phyloP scores from a whole-genome alignment of 139 green algal genomes.

The Chlamydomonas sp. region DNA sequence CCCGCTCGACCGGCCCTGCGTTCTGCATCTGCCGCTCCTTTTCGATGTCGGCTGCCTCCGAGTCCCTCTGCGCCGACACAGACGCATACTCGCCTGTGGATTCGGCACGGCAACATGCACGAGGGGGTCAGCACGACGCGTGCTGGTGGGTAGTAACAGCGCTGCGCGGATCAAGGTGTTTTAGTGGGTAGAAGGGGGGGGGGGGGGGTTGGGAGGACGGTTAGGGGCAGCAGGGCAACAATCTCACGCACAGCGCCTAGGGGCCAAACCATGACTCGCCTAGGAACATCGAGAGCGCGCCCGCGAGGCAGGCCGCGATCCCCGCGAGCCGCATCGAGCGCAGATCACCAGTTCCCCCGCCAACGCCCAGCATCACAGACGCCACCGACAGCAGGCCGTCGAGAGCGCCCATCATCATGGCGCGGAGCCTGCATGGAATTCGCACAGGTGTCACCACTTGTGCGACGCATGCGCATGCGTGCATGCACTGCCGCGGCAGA shows the following conservation, averaged over 20 bases:
- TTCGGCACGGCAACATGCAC: too few species aligned
- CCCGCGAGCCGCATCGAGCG: conserved; percentile 38
- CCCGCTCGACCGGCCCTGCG: too few species aligned
- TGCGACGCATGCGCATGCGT: not conserved
- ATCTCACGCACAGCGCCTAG: too few species aligned
- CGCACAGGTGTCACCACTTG: not conserved
- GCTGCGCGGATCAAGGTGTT: not conserved
- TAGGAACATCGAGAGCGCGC: conserved; percentile 42
- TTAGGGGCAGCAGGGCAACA: too few species aligned
- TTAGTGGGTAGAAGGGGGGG: not conserved
- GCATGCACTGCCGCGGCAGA: not conserved
- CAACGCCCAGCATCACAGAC: conserved; percentile 61
- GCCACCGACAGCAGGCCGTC: conserved; percentile 28
- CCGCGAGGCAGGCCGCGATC: conserved; percentile 58
- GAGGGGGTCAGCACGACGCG: too few species aligned
- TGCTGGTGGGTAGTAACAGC: too few species aligned
- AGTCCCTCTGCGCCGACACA: conserved; percentile 46
- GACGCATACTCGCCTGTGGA: conserved; percentile 42
- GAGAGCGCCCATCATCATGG: conserved; percentile 9
- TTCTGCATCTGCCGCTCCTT: conserved; percentile 50
- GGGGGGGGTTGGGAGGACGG: not conserved
- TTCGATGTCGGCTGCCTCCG: conserved; percentile 71
- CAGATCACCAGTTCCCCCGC: conserved; percentile 21
- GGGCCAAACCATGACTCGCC: too few species aligned
- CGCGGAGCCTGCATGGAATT: conserved; percentile 7